phyloP scores from a whole-genome alignment of 2,329 filamentous ascomycete genomes.

The Ustulina deusta region DNA sequence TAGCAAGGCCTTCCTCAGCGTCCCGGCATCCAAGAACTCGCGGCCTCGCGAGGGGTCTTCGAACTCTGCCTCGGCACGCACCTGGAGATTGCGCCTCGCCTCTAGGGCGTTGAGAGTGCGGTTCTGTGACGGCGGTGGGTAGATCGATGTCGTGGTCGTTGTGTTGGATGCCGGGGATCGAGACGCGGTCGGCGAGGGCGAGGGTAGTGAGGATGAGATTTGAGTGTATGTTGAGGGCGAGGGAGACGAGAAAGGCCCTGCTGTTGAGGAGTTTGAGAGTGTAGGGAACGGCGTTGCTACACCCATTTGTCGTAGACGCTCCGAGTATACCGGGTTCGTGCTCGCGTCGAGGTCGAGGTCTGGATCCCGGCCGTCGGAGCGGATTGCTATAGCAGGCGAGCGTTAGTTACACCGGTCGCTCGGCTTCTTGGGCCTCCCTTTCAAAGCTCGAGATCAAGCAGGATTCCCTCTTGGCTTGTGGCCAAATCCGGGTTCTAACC shows the following conservation, averaged over 20 bases:
- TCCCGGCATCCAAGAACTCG: constrained; percentile 62
- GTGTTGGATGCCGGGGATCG: constrained; percentile 34
- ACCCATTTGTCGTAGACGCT: constrained; percentile 66
- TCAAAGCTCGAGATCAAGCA: background rate
- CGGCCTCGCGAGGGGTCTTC: constrained; percentile 57
- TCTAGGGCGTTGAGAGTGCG: constrained; percentile 63
- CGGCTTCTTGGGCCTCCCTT: background rate
- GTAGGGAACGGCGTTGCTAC: constrained; percentile 66
- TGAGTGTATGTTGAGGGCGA: constrained; percentile 33
- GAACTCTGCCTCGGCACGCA: constrained; percentile 59
- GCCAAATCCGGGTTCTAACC: background rate
- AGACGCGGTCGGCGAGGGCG: constrained; percentile 18
- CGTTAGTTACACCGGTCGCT: constrained; percentile 21
- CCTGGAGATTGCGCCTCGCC: constrained; percentile 60
- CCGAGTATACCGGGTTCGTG: constrained; percentile 60
- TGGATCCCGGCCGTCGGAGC: constrained; percentile 57
- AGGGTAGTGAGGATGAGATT: constrained; percentile 38
- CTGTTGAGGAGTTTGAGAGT: constrained; percentile 64
- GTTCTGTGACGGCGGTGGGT: constrained; percentile 53
- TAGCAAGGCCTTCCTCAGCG: constrained; percentile 60
- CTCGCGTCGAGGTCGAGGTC: constrained; percentile 54
- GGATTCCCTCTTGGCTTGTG: background rate
- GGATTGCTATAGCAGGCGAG: constrained; percentile 52
- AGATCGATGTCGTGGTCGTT: constrained; percentile 24
- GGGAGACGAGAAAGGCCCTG: constrained; percentile 37